Evolutionary conservation across 2,329 filamentous ascomycete species (phyloP).

Genomic region (Neopestalotiopsis sp.): DNA sequence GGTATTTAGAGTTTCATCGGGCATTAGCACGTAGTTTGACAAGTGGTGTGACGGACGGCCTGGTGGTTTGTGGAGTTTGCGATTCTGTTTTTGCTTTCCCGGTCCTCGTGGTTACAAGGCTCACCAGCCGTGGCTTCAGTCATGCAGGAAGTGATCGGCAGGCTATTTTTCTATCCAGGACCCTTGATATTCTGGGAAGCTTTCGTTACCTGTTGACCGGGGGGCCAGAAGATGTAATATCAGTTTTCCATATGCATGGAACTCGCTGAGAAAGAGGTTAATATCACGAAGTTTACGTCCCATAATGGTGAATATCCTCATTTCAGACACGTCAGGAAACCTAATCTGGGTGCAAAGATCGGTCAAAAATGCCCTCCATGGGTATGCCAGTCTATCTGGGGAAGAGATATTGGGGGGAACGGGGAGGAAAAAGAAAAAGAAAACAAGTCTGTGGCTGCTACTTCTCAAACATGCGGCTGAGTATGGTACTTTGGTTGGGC

Average conservation of each 20-base stretch:
- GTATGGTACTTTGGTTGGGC: neutral
- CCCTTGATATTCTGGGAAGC: neutral
- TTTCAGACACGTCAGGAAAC: too few relatives aligned
- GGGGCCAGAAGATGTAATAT: neutral
- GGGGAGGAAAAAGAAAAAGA: neutral
- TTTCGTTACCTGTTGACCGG: neutral
- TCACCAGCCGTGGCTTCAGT: neutral
- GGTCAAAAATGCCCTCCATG: too few relatives aligned
- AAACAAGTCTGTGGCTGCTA: neutral
- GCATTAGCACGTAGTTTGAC: constrained; percentile 1
- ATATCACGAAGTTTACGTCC: neutral
- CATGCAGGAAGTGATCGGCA: neutral
- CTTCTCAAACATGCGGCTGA: neutral
- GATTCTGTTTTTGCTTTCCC: neutral
- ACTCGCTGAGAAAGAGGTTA: neutral
- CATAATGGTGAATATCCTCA: too few relatives aligned
- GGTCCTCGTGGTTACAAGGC: neutral
- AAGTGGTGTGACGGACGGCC: constrained; percentile 4
- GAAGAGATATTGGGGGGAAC: neutral
- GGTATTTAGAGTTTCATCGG: constrained; percentile 8
- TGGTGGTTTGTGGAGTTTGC: neutral
- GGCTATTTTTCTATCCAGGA: neutral
- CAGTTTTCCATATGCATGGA: neutral
- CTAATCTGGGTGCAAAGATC: too few relatives aligned
- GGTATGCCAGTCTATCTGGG: neutral